Base-by-base conservation (phyloP, 257 asterid genomes). In the Nicotiana otophora region DNA sequence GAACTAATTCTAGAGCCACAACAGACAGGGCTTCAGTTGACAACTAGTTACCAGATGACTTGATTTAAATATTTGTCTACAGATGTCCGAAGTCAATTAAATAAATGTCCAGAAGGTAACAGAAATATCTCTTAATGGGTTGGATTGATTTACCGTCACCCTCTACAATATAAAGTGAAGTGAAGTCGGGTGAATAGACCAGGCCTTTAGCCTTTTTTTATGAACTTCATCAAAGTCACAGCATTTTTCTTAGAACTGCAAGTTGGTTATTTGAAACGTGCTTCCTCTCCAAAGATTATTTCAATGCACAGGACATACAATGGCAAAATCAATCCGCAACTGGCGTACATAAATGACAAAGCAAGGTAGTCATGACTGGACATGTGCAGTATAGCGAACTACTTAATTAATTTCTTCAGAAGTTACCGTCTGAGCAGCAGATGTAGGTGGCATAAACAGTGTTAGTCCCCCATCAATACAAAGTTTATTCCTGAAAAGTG, bases 401-500 rank as follows among this genome's bases (percentile, higher is more conserved):
- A 67, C 34, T 33, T 67, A 33, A 66, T 10, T 31, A 66, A 66
- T 16, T 66, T 66, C 74, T 31, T 33, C 19, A 78, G 16, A 26
- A 74, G 15, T 9, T 89, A 96, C 99, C 86, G 98, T 96, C 70
- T 90, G 88, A 79, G 92, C 84, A 82, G 98, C 99, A 67, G 99
- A 92, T 75, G 99, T 96, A 64, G 99, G 99, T 0, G 99, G 99
- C 95, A 94, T 94, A 89, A 96, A 96, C 91, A 96, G 82, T 17
- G 98, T 96, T 87, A 96, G 84, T 17, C 98, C 98, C 70, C 98
- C 99, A 75, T 96, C 99, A 75, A 94, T 87, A 26, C 99, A 96
- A 68, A 94, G 67, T 74, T 92, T 93, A 75, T 96, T 93, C 3
- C 98, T 92, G 82, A 96, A 96, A 92, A 90, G 86, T 7, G 97